Evolutionary conservation across 2,329 filamentous ascomycete species (phyloP).

Genomic region (Hypoxylon sp.): DNA sequence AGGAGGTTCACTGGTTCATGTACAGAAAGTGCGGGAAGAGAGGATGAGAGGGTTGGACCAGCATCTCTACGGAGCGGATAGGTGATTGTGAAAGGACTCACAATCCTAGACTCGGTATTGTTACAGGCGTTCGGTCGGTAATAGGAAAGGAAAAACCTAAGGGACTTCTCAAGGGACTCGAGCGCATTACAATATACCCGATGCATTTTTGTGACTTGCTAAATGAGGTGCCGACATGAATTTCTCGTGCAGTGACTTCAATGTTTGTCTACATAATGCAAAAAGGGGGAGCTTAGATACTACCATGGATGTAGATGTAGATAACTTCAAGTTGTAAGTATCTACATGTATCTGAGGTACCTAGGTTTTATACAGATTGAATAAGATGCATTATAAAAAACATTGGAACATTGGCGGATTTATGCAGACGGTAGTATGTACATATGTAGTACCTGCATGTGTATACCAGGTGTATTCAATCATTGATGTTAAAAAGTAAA

Average conservation of each 20-base stretch:
- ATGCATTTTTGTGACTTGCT: slow-evolving; percentile 54
- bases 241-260: slow-evolving; percentile 14
- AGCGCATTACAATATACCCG: slow-evolving; percentile 55
- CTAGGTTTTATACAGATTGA: background rate
- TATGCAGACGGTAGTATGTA: background rate
- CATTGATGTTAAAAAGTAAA: background rate
- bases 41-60: background rate
- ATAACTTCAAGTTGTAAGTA: background rate
- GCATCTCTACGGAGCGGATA: slow-evolving; percentile 23
- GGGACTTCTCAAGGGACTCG: slow-evolving; percentile 43
- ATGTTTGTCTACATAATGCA: background rate
- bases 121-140: slow-evolving; percentile 50
- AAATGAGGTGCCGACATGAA: slow-evolving; percentile 20
- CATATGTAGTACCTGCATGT: too few species aligned
- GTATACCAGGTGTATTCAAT: too few species aligned
- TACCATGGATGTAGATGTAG: background rate
- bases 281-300: background rate
- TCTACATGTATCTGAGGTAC: background rate
- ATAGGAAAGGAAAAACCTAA: slow-evolving; percentile 50
- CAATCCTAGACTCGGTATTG: slow-evolving; percentile 46
- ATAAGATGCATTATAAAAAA: too few species aligned
- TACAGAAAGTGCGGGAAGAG: slow-evolving; percentile 1
- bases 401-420: background rate
- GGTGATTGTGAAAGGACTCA: slow-evolving; percentile 21
- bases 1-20: slow-evolving; percentile 6